These are phyloP conservation scores for Clonostachys byssicola DNA, from an alignment of 2,329 filamentous ascomycete species.

Conservation along the genomic window DNA sequence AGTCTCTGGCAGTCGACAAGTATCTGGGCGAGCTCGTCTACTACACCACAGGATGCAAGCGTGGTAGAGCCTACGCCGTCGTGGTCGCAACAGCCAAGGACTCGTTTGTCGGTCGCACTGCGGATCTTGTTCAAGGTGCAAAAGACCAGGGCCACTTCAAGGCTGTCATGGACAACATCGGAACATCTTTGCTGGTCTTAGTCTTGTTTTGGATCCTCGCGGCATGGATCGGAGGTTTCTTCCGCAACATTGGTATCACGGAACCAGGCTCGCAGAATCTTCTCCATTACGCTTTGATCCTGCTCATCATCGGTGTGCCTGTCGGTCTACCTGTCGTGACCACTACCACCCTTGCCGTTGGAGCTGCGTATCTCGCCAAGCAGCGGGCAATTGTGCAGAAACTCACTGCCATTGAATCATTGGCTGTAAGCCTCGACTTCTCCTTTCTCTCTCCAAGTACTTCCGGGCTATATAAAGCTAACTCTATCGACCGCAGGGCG, in stretches of 20 bases:
- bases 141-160: conserved; percentile 77
- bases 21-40: conserved; percentile 74
- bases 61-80: conserved; percentile 70
- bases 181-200: conserved; percentile 67
- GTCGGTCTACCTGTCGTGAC: conserved; percentile 78
- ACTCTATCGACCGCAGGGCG: conserved; percentile 35
- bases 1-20: conserved; percentile 75
- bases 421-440: conserved; percentile 35
- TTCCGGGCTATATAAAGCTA: neutral
- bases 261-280: conserved; percentile 57
- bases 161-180: conserved; percentile 80
- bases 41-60: conserved; percentile 80
- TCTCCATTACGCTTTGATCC: conserved; percentile 64
- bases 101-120: conserved; percentile 76
- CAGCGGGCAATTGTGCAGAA: conserved; percentile 79
- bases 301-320: conserved; percentile 74
- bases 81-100: conserved; percentile 63
- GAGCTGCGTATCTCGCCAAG: conserved; percentile 72
- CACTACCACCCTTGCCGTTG: conserved; percentile 73
- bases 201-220: conserved; percentile 75
- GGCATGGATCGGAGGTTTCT: conserved; percentile 77
- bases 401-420: conserved; percentile 73
- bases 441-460: neutral
- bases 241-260: conserved; percentile 61
- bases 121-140: conserved; percentile 69